phyloP scores from a whole-genome alignment of 192 early-diverging fungal genomes.

The Spizellomyces punctatus region DNA sequence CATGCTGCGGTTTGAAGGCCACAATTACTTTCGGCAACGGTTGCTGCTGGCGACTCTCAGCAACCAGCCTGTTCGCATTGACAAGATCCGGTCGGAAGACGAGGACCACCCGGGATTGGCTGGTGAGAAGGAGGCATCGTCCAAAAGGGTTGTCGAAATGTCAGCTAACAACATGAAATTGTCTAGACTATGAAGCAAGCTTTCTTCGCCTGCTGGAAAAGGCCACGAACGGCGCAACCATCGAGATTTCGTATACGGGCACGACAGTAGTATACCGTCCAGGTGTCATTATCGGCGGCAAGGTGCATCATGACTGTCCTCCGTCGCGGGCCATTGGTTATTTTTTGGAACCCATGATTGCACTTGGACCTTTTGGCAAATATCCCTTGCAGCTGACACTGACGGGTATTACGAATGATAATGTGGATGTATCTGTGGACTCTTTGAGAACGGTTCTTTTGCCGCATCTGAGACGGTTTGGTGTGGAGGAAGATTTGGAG shows the following conservation, averaged over 20 bases:
- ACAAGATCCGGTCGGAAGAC: constrained; percentile 80
- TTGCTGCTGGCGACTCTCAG: constrained; percentile 86
- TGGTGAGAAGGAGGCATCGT: constrained; percentile 48
- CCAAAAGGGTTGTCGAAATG: background rate
- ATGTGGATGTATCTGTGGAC: constrained; percentile 90
- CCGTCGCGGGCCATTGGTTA: constrained; percentile 87
- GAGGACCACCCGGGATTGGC: constrained; percentile 84
- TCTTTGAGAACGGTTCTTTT: constrained; percentile 87
- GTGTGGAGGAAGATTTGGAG: constrained; percentile 80
- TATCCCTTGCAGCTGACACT: constrained; percentile 78
- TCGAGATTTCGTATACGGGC: constrained; percentile 95
- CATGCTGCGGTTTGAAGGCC: constrained; percentile 70
- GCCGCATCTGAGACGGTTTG: constrained; percentile 83
- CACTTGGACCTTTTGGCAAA: constrained; percentile 93
- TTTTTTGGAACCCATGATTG: constrained; percentile 89
- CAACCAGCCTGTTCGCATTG: constrained; percentile 81
- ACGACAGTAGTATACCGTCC: constrained; percentile 85
- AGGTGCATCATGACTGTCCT: constrained; percentile 84
- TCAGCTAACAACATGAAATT: too few species aligned
- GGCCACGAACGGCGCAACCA: constrained; percentile 86
- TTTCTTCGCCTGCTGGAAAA: constrained; percentile 92
- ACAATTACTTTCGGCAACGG: constrained; percentile 86
- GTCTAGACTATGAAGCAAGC: constrained; percentile 84
- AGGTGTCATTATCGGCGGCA: constrained; percentile 88
- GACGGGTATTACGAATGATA: constrained; percentile 92